Conservation (phyloP, 495 filamentous ascomycete species). For the Penicillium pancosmium region DNA sequence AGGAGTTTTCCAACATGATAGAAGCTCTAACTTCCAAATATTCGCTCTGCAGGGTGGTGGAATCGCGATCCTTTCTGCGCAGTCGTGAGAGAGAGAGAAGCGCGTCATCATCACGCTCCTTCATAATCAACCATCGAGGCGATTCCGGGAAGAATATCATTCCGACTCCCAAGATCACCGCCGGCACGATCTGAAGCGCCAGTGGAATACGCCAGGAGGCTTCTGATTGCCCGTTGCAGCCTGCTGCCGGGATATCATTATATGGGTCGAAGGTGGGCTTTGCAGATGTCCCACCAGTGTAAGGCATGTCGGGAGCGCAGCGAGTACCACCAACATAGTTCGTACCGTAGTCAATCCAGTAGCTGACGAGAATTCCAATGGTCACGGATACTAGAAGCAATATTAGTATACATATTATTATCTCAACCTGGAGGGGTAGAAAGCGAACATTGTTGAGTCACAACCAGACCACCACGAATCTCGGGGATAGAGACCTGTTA, state of each 20-base stretch:
- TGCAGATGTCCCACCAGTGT: conserved; percentile 68
- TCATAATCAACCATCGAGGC: conserved; percentile 77
- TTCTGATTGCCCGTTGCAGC: conserved; percentile 60
- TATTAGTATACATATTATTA: background rate
- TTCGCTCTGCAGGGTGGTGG: conserved; percentile 71
- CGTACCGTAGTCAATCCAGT: conserved; percentile 76
- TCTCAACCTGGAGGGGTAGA: background rate
- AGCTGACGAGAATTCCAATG: conserved; percentile 80
- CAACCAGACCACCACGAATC: conserved; percentile 71
- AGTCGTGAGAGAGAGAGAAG: conserved; percentile 67
- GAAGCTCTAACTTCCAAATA: conserved; percentile 84
- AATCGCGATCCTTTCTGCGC: conserved; percentile 50
- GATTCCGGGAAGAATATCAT: conserved; percentile 80
- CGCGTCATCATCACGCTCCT: conserved; percentile 71
- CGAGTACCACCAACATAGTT: conserved; percentile 46
- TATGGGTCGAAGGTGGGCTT: conserved; percentile 43
- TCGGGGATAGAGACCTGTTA: conserved; percentile 55
- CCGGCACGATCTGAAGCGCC: conserved; percentile 63
- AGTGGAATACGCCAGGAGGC: conserved; percentile 71
- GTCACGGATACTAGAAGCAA: conserved; percentile 64
- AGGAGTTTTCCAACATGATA: conserved; percentile 77
- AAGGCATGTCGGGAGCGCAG: conserved; percentile 47
- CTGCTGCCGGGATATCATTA: conserved; percentile 41
- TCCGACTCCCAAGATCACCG: conserved; percentile 63
- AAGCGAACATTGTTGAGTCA: conserved; percentile 66